Conservation (phyloP, 2,329 filamentous ascomycete genomes). For the Gnomoniopsis sp. region DNA sequence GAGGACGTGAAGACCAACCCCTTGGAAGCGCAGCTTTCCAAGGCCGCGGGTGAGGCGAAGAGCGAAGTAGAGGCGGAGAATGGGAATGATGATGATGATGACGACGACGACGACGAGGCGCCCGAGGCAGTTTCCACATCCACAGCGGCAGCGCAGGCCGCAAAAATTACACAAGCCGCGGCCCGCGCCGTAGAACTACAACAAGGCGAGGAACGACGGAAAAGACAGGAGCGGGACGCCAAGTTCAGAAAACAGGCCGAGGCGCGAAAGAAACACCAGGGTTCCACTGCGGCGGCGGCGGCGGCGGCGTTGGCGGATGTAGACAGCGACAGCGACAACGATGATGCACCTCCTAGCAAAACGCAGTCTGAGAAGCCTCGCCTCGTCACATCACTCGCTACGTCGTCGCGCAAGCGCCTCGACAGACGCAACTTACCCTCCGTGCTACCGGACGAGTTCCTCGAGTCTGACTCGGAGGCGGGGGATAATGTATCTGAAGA, state of each 20-base stretch:
- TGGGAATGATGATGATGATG: constrained; percentile 38
- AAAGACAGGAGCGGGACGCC: constrained; percentile 52
- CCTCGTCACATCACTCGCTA: constrained; percentile 4
- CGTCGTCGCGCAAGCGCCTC: constrained; percentile 23
- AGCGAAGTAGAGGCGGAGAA: constrained; percentile 25
- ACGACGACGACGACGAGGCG: constrained; percentile 50
- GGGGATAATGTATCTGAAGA: constrained; percentile 25
- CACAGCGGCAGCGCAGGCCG: constrained; percentile 43
- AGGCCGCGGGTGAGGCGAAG: constrained; percentile 17
- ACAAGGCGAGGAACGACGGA: constrained; percentile 48
- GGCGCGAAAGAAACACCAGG: constrained; percentile 38
- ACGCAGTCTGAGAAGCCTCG: constrained; percentile 13
- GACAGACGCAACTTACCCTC: constrained; percentile 38
- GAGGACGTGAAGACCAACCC: constrained; percentile 24
- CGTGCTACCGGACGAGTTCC: constrained; percentile 50
- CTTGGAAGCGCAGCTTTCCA: constrained; percentile 20
- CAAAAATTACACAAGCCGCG: constrained; percentile 43
- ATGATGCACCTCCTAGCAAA: constrained; percentile 17
- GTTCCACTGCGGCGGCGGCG: constrained; percentile 24
- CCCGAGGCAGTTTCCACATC: constrained; percentile 57
- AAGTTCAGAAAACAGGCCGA: constrained; percentile 54
- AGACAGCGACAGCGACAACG: constrained; percentile 19
- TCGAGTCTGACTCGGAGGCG: constrained; percentile 49
- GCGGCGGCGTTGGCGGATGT: constrained; percentile 19
- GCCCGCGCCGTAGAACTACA: constrained; percentile 49